These are phyloP conservation scores for Passalora sequoiae DNA, from an alignment of 2,329 filamentous ascomycete species.

Conservation along the genomic window DNA sequence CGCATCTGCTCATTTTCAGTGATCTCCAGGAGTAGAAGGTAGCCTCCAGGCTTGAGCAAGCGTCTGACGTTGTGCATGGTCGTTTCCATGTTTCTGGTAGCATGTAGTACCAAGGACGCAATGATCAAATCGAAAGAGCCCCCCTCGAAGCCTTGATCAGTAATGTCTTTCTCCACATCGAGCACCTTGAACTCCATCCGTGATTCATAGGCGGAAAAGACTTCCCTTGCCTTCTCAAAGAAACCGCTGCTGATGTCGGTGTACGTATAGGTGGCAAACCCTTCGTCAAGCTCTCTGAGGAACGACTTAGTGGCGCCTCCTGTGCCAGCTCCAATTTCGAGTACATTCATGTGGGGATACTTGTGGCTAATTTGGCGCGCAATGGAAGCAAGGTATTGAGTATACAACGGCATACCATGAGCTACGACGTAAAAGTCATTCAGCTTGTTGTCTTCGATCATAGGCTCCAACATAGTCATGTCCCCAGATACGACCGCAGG, in stretches of 20 bases:
- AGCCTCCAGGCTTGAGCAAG: slow-evolving; percentile 24
- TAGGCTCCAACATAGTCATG: slow-evolving; percentile 34
- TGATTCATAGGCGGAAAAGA: slow-evolving; percentile 24
- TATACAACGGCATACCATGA: background rate
- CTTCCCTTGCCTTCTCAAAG: slow-evolving; percentile 35
- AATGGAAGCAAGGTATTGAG: background rate
- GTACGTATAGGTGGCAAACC: slow-evolving; percentile 40
- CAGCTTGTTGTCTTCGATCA: slow-evolving; percentile 35
- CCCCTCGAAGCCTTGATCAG: slow-evolving; percentile 34
- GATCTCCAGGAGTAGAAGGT: slow-evolving; percentile 15
- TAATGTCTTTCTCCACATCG: slow-evolving; percentile 29
- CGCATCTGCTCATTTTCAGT: slow-evolving; percentile 4
- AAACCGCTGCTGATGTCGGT: slow-evolving; percentile 43
- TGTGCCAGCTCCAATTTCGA: slow-evolving; percentile 46
- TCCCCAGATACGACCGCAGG: slow-evolving; percentile 32
- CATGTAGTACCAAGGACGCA: slow-evolving; percentile 21
- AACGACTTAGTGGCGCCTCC: slow-evolving; percentile 38
- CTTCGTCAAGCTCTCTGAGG: slow-evolving; percentile 19
- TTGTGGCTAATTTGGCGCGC: slow-evolving; percentile 30
- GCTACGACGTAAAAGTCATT: slow-evolving; percentile 32
- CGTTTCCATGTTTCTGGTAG: slow-evolving; percentile 14
- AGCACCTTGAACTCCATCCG: slow-evolving; percentile 31
- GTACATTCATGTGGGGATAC: slow-evolving; percentile 39
- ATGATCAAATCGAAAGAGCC: slow-evolving; percentile 23
- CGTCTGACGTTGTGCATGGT: slow-evolving; percentile 18